Evolutionary conservation across 768 basidiomycete genomes (phyloP), one percentile per base, ranked within the genome.

Genomic region (Agaricus blazei): DNA sequence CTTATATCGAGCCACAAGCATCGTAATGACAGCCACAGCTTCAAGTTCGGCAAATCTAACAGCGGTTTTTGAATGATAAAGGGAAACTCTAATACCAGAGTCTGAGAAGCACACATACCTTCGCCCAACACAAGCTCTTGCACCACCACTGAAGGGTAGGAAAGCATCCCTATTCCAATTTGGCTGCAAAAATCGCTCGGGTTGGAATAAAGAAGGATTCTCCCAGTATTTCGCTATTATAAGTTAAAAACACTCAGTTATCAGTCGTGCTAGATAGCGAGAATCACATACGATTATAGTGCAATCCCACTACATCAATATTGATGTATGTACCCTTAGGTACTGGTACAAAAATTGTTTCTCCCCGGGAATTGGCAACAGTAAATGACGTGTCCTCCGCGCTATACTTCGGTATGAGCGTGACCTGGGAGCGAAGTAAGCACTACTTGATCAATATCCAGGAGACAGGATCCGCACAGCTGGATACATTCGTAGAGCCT

Each of bases 221-320:
- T 70, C 59, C 78, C 78, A 80, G 61, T 78, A 78, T 28, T 70
- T 67, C 6, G 78, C 78, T 80, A 46, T 9, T 2, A 7, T 23
- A 45, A 11, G 26, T 31, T 47, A 1, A 15, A 9, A 37, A 28
- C 4, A 54, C 34, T 19, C 19, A 34, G 1, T 34, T 11, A n/a
- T n/a, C n/a, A n/a, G 4, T 23, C 2, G 7, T 34, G 34, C 34
- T 3, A 68, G 27, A 62, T 73, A 44, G 23, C 23, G 12, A 29
- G 4, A 23, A 15, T 26, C 12, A 57, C 76, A 36, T 65, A 81
- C 80, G 78, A 60, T 82, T 82, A 55, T 80, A 73, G 59, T 82
- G 81, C 26, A 81, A 52, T 9, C 69, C 80, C 19, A 70, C 60
- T 2, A 70, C 66, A 59, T 72, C 64, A 19, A 81, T 62, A 1